Conservation (phyloP, 192 early-diverging fungal genomes). For the Gaertneriomyces sp. region DNA sequence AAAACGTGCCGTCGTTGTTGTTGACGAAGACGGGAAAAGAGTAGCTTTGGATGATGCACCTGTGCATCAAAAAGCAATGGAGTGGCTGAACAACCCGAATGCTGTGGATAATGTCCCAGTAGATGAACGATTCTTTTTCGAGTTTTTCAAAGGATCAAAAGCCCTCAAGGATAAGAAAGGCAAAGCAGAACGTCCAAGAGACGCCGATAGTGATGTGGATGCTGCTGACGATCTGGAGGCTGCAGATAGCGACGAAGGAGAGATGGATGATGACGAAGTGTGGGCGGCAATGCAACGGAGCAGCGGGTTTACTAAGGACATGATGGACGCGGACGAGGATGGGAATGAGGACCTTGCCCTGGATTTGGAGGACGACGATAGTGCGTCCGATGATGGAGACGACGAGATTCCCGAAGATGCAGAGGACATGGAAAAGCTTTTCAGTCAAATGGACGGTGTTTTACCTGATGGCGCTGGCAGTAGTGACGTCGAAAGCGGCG, state of each 20-base stretch:
- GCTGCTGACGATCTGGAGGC: conserved; percentile 39
- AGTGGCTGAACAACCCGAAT: conserved; percentile 41
- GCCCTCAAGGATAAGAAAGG: conserved; percentile 25
- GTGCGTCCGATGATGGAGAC: conserved; percentile 52
- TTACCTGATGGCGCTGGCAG: conserved; percentile 42
- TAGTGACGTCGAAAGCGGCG: conserved; percentile 42
- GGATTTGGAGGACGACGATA: conserved; percentile 39
- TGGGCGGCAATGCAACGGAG: conserved; percentile 82
- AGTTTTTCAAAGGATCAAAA: conserved; percentile 68
- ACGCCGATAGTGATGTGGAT: conserved; percentile 23
- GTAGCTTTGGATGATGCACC: conserved; percentile 50
- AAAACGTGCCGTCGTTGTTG: conserved; percentile 59
- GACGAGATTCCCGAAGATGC: conserved; percentile 44
- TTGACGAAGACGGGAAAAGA: conserved; percentile 53
- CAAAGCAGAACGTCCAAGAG: conserved; percentile 39
- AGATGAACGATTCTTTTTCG: conserved; percentile 79
- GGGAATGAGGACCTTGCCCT: conserved; percentile 34
- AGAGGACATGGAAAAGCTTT: conserved; percentile 31
- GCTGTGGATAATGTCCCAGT: conserved; percentile 58
- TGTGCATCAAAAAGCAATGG: conserved; percentile 61
- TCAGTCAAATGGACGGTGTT: conserved; percentile 35
- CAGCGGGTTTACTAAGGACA: conserved; percentile 22
- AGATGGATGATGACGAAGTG: conserved; percentile 78
- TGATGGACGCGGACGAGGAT: conserved; percentile 31
- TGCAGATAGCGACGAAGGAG: conserved; percentile 46